A percentile compares a stretch with the other conserved stretches of the same genome.
phyloP scores from a whole-genome alignment of 768 basidiomycete genomes.

The Paxillus ammoniavirescens region DNA sequence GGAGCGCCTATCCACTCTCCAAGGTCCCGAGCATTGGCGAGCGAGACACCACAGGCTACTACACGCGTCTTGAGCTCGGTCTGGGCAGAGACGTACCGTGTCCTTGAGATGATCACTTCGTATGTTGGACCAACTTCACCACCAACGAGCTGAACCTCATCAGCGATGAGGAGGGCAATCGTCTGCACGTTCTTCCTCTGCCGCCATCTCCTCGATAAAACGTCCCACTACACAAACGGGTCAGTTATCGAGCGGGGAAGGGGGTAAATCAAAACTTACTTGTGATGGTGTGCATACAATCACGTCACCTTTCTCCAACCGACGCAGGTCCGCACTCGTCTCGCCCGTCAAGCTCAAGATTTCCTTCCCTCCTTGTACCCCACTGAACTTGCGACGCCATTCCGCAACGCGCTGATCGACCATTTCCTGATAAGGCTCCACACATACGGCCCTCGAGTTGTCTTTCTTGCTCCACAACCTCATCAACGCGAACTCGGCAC shows the following conservation, averaged over 20 bases:
- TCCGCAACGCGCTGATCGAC: slow-evolving; percentile 87
- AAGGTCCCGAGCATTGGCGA: slow-evolving; percentile 93
- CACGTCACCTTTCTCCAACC: slow-evolving; percentile 88
- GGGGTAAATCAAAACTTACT: slow-evolving; percentile 40
- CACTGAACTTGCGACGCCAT: slow-evolving; percentile 83
- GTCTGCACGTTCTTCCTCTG: slow-evolving; percentile 96
- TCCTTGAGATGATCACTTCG: slow-evolving; percentile 93
- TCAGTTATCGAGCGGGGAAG: not conserved
- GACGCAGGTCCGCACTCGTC: slow-evolving; percentile 84
- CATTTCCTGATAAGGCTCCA: slow-evolving; percentile 98
- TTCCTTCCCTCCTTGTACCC: slow-evolving; percentile 88
- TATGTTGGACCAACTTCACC: slow-evolving; percentile 96
- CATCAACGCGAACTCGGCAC: slow-evolving; percentile 93
- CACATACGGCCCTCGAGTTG: slow-evolving; percentile 83
- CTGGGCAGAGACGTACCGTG: slow-evolving; percentile 94
- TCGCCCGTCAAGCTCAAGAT: slow-evolving; percentile 94
- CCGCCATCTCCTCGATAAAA: slow-evolving; percentile 92
- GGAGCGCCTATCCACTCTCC: slow-evolving; percentile 98
- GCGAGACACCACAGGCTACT: slow-evolving; percentile 91
- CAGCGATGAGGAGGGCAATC: slow-evolving; percentile 89
- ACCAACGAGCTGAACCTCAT: slow-evolving; percentile 93
- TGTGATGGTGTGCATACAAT: slow-evolving; percentile 93
- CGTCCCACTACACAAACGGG: slow-evolving; percentile 72
- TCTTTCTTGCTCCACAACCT: slow-evolving; percentile 92
- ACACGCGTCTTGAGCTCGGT: slow-evolving; percentile 91